Base-by-base conservation (phyloP, 495 filamentous ascomycete species). In the Mytilinidion resinicola region DNA sequence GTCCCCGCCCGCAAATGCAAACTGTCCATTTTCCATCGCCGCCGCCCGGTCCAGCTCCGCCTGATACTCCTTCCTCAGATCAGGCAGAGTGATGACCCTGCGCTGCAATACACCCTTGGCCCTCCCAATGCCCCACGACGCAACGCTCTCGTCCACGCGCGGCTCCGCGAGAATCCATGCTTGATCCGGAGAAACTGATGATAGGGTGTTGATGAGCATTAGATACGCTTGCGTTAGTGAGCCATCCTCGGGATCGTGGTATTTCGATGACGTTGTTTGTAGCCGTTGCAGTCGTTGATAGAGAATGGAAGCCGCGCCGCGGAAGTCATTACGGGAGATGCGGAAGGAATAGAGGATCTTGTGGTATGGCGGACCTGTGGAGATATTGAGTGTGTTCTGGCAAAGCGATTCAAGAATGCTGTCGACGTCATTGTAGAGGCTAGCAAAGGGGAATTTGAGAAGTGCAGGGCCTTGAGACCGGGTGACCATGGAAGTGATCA, bases 261-360 rank as follows among this genome's bases (percentile, higher is more conserved):
- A 78, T 69, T 39, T 78, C 73, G 63, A 83, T 79, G 39, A 78
- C 70, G 48, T 77, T 71, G 52, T 73, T 63, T 85, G 81, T 12
- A 88, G 76, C 15, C 78, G 77, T 49, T 83, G 78, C 39, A 91
- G 78, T 9, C 85, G 77, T 60, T 87, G 82, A 37, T 88, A 75
- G 21, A 95, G 78, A 44, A 90, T 80, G 44, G 85, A 81, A 0
- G 93, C 91, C 2, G 89, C 93, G 49, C 92, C 93, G 38, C 91
- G 88, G 73, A 88, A 93, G 69, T 98, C 89, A 54, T 82, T 80
- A 51, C 85, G 86, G 61, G 82, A 81, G 55, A 96, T 84, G 52
- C 95, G 84, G 80, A 89, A 97, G 19, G 91, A 83, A 63, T 95
- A 93, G 30, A 97, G 82, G 43, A 96, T 84, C 63, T 89, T 86